phyloP scores from a whole-genome alignment of 2,329 filamentous ascomycete species.

The Stachybotrys chartarum region DNA sequence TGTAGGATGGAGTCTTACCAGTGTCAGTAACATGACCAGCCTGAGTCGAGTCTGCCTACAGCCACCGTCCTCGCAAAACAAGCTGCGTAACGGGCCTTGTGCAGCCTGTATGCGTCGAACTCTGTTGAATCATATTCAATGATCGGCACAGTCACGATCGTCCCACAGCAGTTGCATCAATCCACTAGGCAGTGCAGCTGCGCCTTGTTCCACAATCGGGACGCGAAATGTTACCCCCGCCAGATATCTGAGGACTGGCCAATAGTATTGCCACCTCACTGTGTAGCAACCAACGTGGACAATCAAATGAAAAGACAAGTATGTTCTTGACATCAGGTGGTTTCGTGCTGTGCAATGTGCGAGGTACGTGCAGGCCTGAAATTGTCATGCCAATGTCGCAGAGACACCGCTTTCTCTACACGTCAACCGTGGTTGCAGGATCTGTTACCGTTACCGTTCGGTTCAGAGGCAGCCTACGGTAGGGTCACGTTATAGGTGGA shows the following conservation, averaged over 20 bases:
- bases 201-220: neutral
- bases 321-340: no score
- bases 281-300: neutral
- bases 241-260: neutral
- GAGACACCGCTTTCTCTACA: no score
- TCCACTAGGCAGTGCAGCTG: neutral
- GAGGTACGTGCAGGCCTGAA: no score
- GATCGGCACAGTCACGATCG: no score
- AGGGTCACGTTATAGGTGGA: constrained; percentile 31
- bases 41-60: neutral
- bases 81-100: neutral
- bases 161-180: no score
- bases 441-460: no score
- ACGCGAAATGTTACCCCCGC: neutral
- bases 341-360: no score
- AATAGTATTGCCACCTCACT: neutral
- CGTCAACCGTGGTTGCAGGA: no score
- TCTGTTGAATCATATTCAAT: no score
- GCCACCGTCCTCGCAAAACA: neutral
- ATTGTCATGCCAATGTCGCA: no score
- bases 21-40: neutral
- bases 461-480: no score
- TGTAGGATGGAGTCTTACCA: neutral
- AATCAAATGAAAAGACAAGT: neutral
- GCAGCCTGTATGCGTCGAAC: neutral